A percentile compares a stretch with the other conserved stretches of the same genome.
Evolutionary conservation across 306 rosid species (phyloP).

Genomic region (Dalbergia oliveri): DNA sequence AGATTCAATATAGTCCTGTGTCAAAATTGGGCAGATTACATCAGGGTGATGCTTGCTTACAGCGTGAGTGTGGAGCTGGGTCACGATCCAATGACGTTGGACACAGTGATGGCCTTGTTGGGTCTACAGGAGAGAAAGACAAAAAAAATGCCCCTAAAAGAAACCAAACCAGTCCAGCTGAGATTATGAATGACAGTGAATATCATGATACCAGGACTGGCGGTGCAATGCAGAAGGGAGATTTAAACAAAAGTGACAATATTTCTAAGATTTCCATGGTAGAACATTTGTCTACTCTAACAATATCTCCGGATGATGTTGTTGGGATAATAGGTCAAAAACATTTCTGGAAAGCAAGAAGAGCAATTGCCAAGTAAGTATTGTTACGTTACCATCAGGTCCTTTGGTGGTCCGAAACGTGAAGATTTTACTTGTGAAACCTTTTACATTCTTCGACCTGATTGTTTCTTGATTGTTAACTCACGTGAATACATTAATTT

Average conservation of each 20-base stretch:
- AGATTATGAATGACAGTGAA: conserved; percentile 54
- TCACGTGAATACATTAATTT: conserved; percentile 29
- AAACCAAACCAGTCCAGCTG: conserved; percentile 52
- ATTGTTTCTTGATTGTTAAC: conserved; percentile 33
- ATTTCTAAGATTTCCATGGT: conserved; percentile 74
- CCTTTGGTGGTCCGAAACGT: conserved; percentile 36
- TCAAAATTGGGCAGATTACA: conserved; percentile 51
- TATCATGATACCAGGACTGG: conserved; percentile 52
- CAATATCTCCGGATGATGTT: conserved; percentile 87
- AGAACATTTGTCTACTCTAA: conserved; percentile 62
- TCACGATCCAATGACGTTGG: conserved; percentile 50
- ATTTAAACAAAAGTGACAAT: conserved; percentile 65
- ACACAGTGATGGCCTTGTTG: conserved; percentile 53
- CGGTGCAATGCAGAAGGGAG: conserved; percentile 49
- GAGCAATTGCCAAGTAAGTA: conserved; percentile 86
- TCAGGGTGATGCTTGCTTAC: conserved; percentile 57
- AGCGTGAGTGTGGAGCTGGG: conserved; percentile 48
- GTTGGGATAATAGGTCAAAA: conserved; percentile 89
- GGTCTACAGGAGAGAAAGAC: conserved; percentile 57
- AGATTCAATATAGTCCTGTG: conserved; percentile 52
- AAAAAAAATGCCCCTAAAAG: conserved; percentile 47
- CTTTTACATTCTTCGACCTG: conserved; percentile 29
- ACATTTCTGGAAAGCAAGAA: conserved; percentile 98
- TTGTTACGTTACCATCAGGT: conserved; percentile 36
- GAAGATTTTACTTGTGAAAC: conserved; percentile 33